Evolutionary conservation across 768 basidiomycete species (phyloP), one percentile per base, ranked within the genome.

Genomic region (Chiua virens): DNA sequence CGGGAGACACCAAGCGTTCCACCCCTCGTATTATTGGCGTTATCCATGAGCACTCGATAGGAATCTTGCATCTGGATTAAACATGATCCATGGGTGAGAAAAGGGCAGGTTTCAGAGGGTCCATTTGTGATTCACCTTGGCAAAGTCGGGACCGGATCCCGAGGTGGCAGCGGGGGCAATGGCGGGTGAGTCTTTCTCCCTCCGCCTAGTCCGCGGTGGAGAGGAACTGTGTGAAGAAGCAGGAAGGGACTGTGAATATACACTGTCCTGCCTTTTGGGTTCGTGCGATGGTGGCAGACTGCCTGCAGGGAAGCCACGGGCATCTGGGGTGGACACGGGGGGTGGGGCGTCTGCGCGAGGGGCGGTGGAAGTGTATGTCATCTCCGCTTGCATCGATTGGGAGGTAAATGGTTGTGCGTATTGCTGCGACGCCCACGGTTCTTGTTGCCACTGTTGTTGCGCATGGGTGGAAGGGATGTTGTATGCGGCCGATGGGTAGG

Each of bases 1-100:
- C 53, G 62, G 46, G 47, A 59, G 55, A 43, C 60, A 53, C 30
- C 59, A 52, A 57, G 62, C 50, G 61, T 45, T 44, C 56, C 63
- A 15, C 49, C 25, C 47, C 72, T 45, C 50, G 71, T 61, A 57
- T 57, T 64, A 17, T 62, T 65, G n/a, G 73, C 57, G 45, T 54
- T 65, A 54, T 79, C 73, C 54, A 78, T 64, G 54, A 79, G 69
- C 40, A 72, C 49, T 38, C 70, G 66, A 60, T 78, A 78, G 22
- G 75, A 77, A 18, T 78, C 76, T 48, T 70, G 56, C 50, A 78
- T 65, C 76, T 78, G 50, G 35, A 34, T 14, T 49, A 52, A 28
- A 50, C 50, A 49, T 43, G 41, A 41, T 50, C 18, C 35, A 45
- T 62, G 46, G 45, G 51, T 21, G 25, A n/a, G 52, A 45, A 58